Evolutionary conservation across 2,329 filamentous ascomycete species (phyloP), one percentile per base, ranked within the genome.

Genomic region (Periconia sp.): DNA sequence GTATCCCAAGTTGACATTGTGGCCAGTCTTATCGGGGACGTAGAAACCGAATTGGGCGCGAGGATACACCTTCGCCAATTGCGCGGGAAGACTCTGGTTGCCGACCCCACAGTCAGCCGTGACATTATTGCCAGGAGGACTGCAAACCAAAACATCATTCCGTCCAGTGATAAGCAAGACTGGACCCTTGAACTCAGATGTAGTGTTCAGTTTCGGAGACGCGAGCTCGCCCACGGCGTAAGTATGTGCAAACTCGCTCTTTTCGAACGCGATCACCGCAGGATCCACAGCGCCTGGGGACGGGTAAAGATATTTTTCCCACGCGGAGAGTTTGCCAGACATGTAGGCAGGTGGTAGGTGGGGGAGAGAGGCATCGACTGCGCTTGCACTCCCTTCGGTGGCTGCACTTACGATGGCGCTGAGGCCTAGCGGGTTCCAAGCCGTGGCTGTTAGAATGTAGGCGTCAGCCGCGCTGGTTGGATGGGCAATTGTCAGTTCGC

Each of bases 391-490:
- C 20, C 35, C 17, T 17, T 46, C 33, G 7, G 17, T 17, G 9
- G 40, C 13, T 17, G 14, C 41, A 9, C 13, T 14, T 8, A 44
- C 35, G 5, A 41, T 19, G 11, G 40, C 27, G 6, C 15, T 31
- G 20, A 55, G 47, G 13, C 53, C 53, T 6, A 44, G 9, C 13
- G 51, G 53, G n/a, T 79, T 78, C 47, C 79, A 76, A 14, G 77
- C 76, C 70, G 84, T 86, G 2, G 84, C 84, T 1, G 83, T 85
- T 7, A 86, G 74, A 50, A 84, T 71, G 49, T 86, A 76, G 40
- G 77, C 82, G 56, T 85, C 79, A 42, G 79, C 81, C 48, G 81
- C 65, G 33, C 33, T n/a, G 1, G 82, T 81, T 58, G 69, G 57
- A 70, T 67, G 49, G 74, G 75, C 13, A 79, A 76, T 35, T 85